Conservation (phyloP, 2,329 filamentous ascomycete species). For the Clonostachys rhizophaga region DNA sequence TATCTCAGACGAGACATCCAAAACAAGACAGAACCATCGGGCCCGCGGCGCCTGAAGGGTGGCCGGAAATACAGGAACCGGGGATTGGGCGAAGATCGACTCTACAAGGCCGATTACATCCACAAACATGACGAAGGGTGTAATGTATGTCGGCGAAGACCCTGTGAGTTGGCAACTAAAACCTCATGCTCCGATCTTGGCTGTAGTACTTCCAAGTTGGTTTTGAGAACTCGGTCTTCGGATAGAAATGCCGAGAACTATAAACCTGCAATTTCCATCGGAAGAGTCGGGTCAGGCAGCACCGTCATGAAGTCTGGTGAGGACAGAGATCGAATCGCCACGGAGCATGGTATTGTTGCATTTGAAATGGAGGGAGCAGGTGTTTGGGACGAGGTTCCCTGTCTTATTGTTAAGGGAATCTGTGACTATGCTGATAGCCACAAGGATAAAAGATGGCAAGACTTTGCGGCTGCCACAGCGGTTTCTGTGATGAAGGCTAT, state of each 20-base stretch:
- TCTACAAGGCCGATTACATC: background rate
- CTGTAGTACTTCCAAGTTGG: background rate
- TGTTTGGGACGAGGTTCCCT: slow-evolving; percentile 21
- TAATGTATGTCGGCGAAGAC: too few relatives aligned
- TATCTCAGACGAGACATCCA: background rate
- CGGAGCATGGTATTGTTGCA: background rate
- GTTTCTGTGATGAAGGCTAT: slow-evolving; percentile 16
- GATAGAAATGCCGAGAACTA: background rate
- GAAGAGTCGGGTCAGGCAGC: background rate
- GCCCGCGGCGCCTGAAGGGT: background rate
- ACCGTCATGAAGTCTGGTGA: background rate
- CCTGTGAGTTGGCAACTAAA: background rate
- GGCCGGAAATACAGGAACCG: background rate
- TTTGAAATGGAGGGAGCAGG: slow-evolving; percentile 28
- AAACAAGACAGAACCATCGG: background rate
- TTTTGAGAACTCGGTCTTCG: too few relatives aligned
- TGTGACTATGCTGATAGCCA: slow-evolving; percentile 22
- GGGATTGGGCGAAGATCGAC: background rate
- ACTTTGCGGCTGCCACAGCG: slow-evolving; percentile 28
- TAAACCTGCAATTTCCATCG: background rate
- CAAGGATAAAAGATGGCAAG: slow-evolving; percentile 22
- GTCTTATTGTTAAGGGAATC: slow-evolving; percentile 29
- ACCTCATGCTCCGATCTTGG: background rate
- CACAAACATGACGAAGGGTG: background rate
- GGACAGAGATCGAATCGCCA: background rate